phyloP scores from a whole-genome alignment of 345 rosid species.

The Lagerstroemia speciosa region DNA sequence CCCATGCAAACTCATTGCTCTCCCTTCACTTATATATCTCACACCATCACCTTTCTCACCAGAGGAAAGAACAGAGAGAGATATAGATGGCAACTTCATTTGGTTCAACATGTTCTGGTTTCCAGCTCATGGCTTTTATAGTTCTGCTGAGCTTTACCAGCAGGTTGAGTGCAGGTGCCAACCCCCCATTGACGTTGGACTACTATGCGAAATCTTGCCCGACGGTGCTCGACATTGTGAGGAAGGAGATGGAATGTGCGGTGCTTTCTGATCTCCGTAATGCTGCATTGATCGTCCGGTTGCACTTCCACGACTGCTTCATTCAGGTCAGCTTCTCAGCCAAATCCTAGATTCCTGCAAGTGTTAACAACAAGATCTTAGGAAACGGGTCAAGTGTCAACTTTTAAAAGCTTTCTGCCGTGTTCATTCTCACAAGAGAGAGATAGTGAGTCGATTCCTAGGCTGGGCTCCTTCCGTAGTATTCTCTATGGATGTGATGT shows the following conservation, averaged over 20 bases:
- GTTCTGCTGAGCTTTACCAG: constrained; percentile 17
- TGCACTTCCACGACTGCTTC: constrained; percentile 92
- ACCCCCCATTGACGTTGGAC: constrained; percentile 50
- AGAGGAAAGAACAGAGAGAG: background rate
- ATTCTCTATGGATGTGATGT: background rate
- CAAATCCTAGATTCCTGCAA: background rate
- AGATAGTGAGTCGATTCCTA: too few relatives aligned
- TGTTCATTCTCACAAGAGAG: background rate
- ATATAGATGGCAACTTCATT: constrained; percentile 14
- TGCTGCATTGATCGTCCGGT: constrained; percentile 56
- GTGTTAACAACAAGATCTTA: background rate
- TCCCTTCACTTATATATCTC: constrained; percentile 20
- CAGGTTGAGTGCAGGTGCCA: constrained; percentile 20
- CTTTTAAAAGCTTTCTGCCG: background rate
- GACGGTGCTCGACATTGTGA: constrained; percentile 45
- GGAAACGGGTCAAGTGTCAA: background rate
- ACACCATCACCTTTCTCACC: constrained; percentile 22
- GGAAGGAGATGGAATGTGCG: constrained; percentile 84
- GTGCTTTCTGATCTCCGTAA: constrained; percentile 75
- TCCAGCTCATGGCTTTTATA: constrained; percentile 11
- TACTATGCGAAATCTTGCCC: constrained; percentile 72
- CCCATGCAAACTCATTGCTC: background rate
- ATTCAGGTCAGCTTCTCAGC: constrained; percentile 47
- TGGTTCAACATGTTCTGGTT: constrained; percentile 1
- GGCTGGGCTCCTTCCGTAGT: background rate